Conservation (phyloP, 192 early-diverging fungal species). For the Backusella liffmaniae region DNA sequence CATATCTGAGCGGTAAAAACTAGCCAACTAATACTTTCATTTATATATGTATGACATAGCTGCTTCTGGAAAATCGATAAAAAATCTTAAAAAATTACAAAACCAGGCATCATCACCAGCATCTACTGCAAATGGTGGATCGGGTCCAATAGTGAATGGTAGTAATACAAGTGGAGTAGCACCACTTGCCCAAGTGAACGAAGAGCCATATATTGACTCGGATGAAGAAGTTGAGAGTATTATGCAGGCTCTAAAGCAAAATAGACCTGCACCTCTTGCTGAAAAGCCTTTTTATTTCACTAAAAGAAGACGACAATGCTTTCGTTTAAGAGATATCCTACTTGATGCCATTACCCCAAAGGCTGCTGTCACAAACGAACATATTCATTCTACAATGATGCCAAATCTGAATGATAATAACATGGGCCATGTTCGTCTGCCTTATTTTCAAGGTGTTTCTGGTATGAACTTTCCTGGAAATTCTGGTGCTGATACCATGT, state of each 20-base stretch:
- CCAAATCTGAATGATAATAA: background rate
- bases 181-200: constrained; percentile 5
- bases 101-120: background rate
- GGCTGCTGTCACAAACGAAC: background rate
- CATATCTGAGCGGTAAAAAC: no score
- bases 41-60: background rate
- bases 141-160: background rate
- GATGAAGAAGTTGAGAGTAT: constrained; percentile 76
- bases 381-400: background rate
- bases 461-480: background rate
- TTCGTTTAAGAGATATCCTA: constrained; percentile 63
- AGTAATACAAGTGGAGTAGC: background rate
- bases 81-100: constrained; percentile 12
- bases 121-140: background rate
- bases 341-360: constrained; percentile 58
- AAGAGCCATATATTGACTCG: constrained; percentile 57
- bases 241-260: constrained; percentile 59
- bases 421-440: background rate
- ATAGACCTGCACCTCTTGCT: constrained; percentile 66
- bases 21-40: background rate
- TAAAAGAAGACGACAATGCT: constrained; percentile 57
- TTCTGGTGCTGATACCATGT: background rate
- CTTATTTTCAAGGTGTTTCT: background rate
- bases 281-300: constrained; percentile 43
- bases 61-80: constrained; percentile 13